Evolutionary conservation across 768 basidiomycete species (phyloP).

Genomic region (Boletus pseudopeckii): DNA sequence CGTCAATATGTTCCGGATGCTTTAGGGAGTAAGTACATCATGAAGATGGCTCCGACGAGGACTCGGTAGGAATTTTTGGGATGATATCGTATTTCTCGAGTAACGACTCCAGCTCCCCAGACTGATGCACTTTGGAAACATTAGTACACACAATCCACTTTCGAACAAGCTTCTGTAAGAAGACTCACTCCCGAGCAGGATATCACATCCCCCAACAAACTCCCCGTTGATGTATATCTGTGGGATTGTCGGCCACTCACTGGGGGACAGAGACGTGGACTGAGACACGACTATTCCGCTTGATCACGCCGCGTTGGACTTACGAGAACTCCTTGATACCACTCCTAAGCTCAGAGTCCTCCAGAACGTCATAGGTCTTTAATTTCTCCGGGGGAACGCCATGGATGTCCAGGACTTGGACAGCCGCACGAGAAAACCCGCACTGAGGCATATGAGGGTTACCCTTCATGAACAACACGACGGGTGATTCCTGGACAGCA

Average conservation of each 20-base stretch:
- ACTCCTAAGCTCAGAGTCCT: conserved; percentile 75
- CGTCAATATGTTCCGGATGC: background rate
- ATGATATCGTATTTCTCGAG: conserved; percentile 71
- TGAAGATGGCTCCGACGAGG: conserved; percentile 2
- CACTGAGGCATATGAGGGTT: conserved; percentile 84
- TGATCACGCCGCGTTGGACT: conserved; percentile 34
- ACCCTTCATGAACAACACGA: conserved; percentile 99
- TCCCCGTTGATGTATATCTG: conserved; percentile 94
- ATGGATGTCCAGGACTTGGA: conserved; percentile 85
- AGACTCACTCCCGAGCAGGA: conserved; percentile 79
- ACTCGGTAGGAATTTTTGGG: conserved; percentile 38
- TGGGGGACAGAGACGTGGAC: conserved; percentile 29
- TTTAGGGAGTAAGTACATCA: background rate
- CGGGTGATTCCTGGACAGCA: conserved; percentile 70
- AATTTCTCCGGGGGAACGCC: conserved; percentile 78
- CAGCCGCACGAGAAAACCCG: conserved; percentile 92
- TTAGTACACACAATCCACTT: background rate
- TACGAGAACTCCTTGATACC: conserved; percentile 97
- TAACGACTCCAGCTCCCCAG: conserved; percentile 85
- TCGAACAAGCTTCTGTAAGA: background rate
- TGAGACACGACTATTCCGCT: background rate
- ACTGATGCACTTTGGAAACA: conserved; percentile 81
- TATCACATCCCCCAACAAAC: conserved; percentile 97
- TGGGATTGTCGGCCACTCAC: conserved; percentile 97
- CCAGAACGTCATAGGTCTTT: conserved; percentile 87